Conservation (phyloP, 2,329 filamentous ascomycete species). For the Sordariomycetes sp. region DNA sequence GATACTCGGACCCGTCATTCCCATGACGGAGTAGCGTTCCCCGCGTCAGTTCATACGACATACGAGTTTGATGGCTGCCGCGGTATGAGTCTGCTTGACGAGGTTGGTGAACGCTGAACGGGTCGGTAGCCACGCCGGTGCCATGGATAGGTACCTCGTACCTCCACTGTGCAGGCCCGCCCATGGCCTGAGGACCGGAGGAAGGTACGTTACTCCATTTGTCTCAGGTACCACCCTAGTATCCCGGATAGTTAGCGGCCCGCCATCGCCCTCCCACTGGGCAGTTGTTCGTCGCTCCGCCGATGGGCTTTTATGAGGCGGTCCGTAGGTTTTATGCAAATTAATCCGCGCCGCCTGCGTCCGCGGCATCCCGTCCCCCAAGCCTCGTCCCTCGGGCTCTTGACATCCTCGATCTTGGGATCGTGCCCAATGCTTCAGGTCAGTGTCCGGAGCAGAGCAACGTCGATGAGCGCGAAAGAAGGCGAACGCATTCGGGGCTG, state of each 20-base stretch:
- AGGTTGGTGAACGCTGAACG: no score
- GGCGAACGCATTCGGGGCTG: background rate
- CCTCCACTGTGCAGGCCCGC: no score
- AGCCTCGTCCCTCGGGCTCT: background rate
- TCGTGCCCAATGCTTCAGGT: background rate
- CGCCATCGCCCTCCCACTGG: background rate
- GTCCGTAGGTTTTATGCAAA: background rate
- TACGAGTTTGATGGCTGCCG: no score
- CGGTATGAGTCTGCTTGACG: no score
- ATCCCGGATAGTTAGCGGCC: background rate
- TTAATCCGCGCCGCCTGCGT: background rate
- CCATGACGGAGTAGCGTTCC: no score
- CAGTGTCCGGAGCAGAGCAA: background rate
- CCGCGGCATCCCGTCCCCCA: background rate
- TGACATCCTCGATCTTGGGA: background rate
- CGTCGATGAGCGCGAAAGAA: background rate
- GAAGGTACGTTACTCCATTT: background rate
- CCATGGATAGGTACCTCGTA: no score
- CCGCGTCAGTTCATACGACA: no score
- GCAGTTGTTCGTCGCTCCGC: background rate
- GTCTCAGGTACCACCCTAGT: background rate
- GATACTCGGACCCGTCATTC: no score
- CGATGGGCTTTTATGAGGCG: background rate
- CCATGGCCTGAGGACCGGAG: background rate
- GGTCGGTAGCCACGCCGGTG: no score